Percentiles rank a stretch among this genome's conserved stretches.
Evolutionary conservation across 306 rosid genomes (phyloP).

Genomic region (Quercus engelmannii): DNA sequence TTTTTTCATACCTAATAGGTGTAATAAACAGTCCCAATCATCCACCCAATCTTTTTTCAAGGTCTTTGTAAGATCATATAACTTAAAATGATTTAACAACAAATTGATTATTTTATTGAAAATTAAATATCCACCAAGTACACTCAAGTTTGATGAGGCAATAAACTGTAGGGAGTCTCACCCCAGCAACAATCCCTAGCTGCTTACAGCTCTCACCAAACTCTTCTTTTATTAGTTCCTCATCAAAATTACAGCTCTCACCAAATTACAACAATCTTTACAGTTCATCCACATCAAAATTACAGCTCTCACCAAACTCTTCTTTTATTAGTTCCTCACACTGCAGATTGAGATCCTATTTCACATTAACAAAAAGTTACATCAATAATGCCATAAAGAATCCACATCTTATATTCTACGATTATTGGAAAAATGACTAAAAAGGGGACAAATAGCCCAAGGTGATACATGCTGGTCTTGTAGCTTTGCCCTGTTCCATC

Average conservation of each 20-base stretch:
- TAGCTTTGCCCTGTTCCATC: constrained; percentile 96
- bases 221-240: too few species aligned
- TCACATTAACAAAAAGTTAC: constrained; percentile 25
- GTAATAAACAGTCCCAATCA: not conserved
- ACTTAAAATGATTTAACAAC: not conserved
- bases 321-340: constrained; percentile 85
- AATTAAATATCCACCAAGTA: constrained; percentile 12
- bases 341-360: constrained; percentile 82
- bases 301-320: constrained; percentile 65
- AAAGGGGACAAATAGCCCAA: constrained; percentile 17
- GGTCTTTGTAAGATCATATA: not conserved
- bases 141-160: not conserved
- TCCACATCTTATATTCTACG: not conserved
- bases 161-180: constrained; percentile 31
- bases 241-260: too few species aligned
- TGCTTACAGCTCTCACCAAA: constrained; percentile 32
- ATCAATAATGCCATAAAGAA: constrained; percentile 2
- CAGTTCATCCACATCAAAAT: constrained; percentile 92
- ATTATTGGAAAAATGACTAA: not conserved
- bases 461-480: constrained; percentile 42
- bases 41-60: not conserved
- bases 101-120: not conserved
- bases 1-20: not conserved
- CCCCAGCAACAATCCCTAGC: constrained; percentile 81
- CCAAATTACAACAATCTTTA: constrained; percentile 32